Evolutionary conservation across 352 stramenopile species (phyloP).

Genomic region (Blastocystis sp.): DNA sequence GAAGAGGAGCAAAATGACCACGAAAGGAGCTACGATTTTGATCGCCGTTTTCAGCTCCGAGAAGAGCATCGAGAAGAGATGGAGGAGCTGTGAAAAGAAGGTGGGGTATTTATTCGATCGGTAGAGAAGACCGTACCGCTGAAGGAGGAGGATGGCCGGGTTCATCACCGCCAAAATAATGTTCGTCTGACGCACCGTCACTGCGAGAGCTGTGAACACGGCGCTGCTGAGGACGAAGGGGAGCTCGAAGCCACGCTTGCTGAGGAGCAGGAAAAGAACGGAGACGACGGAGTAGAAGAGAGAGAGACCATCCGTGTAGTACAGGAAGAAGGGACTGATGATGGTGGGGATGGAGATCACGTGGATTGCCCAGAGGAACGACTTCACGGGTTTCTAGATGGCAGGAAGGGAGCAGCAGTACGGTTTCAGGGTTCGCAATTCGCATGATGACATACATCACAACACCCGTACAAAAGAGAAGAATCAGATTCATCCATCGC

Average conservation of each 20-base stretch:
- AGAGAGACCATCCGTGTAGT: conserved; percentile 72
- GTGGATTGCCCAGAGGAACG: conserved; percentile 65
- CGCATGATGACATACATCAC: background rate
- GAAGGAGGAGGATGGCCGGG: background rate
- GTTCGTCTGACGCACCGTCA: conserved; percentile 74
- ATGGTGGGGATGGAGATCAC: conserved; percentile 68
- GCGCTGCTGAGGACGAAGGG: background rate
- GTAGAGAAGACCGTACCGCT: background rate
- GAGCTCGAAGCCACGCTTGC: background rate
- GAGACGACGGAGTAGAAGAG: conserved; percentile 71
- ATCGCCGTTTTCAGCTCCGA: background rate
- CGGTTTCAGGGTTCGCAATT: background rate
- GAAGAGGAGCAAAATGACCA: background rate
- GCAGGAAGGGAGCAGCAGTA: background rate
- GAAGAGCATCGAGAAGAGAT: background rate
- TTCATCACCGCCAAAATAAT: conserved; percentile 62
- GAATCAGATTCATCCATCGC: conserved; percentile 70
- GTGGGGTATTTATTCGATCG: background rate
- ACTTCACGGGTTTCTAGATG: conserved; percentile 56
- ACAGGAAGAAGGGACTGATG: conserved; percentile 72
- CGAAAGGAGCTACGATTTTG: background rate
- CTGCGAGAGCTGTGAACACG: conserved; percentile 61
- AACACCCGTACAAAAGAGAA: conserved; percentile 58
- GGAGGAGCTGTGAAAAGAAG: background rate
- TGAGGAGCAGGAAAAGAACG: conserved; percentile 62